phyloP scores from a whole-genome alignment of 176 grass and related monocot species.

The Thalia dealbata region DNA sequence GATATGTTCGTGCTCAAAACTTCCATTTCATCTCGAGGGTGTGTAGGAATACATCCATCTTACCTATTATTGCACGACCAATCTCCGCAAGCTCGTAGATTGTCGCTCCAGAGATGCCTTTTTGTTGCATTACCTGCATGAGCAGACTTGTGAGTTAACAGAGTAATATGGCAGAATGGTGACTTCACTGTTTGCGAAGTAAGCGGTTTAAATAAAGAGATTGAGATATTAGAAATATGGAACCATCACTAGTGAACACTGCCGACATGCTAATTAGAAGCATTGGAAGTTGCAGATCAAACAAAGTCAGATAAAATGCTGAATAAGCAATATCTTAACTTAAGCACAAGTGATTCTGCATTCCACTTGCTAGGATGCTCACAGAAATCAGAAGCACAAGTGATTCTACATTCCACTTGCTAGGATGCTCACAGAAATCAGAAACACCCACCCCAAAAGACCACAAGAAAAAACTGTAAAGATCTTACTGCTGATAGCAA shows the following conservation, averaged over 20 bases:
- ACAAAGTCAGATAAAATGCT: not conserved
- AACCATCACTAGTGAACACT: no score
- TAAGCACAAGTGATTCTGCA: no score
- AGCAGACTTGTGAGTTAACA: not conserved
- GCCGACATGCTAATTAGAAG: no score
- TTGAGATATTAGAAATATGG: not conserved
- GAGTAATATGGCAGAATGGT: not conserved
- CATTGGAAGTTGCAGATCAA: not conserved
- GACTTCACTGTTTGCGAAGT: not conserved
- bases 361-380: no score
- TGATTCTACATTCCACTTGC: no score
- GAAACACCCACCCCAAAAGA: no score
- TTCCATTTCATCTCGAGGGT: no score
- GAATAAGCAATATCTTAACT: not conserved
- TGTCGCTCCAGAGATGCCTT: not conserved
- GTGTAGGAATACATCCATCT: not conserved
- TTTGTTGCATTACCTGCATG: not conserved
- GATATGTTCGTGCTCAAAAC: no score
- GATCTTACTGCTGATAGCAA: no score
- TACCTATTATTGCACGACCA: not conserved
- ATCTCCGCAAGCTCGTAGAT: not conserved
- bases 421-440: no score
- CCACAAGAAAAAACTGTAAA: no score
- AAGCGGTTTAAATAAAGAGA: not conserved
- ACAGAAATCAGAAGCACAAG: no score